These are phyloP conservation scores for Aechmea fasciata DNA, from an alignment of 176 grass and related monocot species.

Conservation along the genomic window DNA sequence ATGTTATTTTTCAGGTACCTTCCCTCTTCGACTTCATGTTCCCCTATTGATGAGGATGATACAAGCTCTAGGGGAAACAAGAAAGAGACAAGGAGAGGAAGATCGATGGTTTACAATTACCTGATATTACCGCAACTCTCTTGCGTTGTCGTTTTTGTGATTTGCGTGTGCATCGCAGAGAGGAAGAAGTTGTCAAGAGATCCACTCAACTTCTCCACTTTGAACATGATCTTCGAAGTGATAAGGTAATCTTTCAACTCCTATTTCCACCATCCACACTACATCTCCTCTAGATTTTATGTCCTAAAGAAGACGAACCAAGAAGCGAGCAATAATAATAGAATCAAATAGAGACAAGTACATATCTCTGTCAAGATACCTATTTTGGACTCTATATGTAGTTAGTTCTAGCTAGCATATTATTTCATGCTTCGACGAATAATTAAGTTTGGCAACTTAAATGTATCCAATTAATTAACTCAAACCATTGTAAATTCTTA, in stretches of 20 bases:
- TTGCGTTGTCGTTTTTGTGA: constrained; percentile 16
- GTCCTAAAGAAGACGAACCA: too few relatives aligned
- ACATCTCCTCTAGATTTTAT: background rate
- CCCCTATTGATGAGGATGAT: constrained; percentile 5
- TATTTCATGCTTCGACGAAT: too few relatives aligned
- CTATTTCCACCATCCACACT: background rate
- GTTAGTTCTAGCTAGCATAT: too few relatives aligned
- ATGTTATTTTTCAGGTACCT: constrained; percentile 37
- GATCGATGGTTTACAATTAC: background rate
- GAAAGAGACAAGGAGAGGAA: constrained; percentile 5
- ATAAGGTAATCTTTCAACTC: constrained; percentile 22
- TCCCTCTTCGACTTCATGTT: constrained; percentile 30
- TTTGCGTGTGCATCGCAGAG: constrained; percentile 56
- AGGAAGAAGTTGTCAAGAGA: constrained; percentile 45
- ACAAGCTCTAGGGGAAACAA: background rate
- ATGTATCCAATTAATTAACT: too few relatives aligned
- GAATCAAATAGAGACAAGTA: too few relatives aligned
- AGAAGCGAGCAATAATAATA: too few relatives aligned
- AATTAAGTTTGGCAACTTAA: too few relatives aligned
- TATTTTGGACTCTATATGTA: too few relatives aligned
- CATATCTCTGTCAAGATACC: too few relatives aligned
- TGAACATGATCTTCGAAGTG: constrained; percentile 65
- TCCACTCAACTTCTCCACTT: constrained; percentile 71
- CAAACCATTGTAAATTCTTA: too few relatives aligned
- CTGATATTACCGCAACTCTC: constrained; percentile 31